Evolutionary conservation across 202 grass and related monocot species (phyloP), one percentile per base, ranked within the genome.

Genomic region (Setaria viridis): DNA sequence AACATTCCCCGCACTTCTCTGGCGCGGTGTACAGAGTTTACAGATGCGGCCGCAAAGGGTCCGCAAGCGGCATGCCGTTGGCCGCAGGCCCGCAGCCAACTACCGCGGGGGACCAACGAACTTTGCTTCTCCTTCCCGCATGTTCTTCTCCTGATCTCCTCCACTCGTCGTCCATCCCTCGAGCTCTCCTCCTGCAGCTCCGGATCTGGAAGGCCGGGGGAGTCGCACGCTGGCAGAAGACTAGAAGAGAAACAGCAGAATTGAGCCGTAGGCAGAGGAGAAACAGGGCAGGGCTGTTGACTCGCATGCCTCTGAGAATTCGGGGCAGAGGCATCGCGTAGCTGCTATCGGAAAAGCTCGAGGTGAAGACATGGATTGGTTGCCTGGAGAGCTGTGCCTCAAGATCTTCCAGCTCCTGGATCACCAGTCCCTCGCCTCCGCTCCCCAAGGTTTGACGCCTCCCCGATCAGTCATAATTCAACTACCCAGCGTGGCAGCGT

Each of bases 351-450:
- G 14, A 35, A 43, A 55, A 65, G 20, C 43, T 64, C 45, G 55
- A 11, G 69, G 70, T 53, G 72, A 35, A 6, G 46, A 13, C 48
- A 49, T 94, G 90, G 90, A 94, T 10, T 76, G 25, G 45, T n/a
- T 97, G 39, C 92, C 94, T 0, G 81, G 41, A 25, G 94, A 97
- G 88, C 82, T 97, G 21, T 92, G 73, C 83, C 45, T 94, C 69
- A 92, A 90, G 85, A 91, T 97, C 80, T 92, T 97, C 92, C 84
- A 89, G 35, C 88, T 94, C 32, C 85, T 94, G 50, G 94, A 94
- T 88, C 90, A 89, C 82, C 90, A 54, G 70, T 76, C 86, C 81
- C 90, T 97, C 58, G 88, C 94, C 33, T 79, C 88, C 4, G 86
- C 94, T 67, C 82, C 89, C 80, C 94, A 89, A 97, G 90, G 92